phyloP scores from a whole-genome alignment of 352 stramenopile species.

The Phytophthora tentaculata region DNA sequence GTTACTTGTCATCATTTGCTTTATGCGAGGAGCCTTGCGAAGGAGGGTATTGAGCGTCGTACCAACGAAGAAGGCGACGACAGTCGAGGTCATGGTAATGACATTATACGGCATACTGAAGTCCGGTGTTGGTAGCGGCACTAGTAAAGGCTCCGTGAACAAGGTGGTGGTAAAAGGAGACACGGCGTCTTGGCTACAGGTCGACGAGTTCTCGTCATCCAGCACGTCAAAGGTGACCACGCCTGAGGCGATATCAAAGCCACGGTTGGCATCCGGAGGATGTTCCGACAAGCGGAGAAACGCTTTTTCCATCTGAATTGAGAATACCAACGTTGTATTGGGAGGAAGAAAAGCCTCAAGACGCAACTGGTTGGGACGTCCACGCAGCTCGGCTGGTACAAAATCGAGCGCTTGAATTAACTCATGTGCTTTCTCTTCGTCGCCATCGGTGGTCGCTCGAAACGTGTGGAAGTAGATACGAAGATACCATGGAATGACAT shows the following conservation, averaged over 20 bases:
- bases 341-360: constrained; percentile 61
- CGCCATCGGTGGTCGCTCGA: constrained; percentile 16
- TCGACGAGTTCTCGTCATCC: neutral
- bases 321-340: constrained; percentile 63
- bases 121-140: constrained; percentile 84
- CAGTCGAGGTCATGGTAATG: constrained; percentile 90
- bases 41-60: constrained; percentile 85
- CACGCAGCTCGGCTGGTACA: constrained; percentile 61
- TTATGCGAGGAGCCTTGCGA: constrained; percentile 69
- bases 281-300: constrained; percentile 87
- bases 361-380: constrained; percentile 62
- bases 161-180: constrained; percentile 42
- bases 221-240: constrained; percentile 54
- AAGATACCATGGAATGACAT: constrained; percentile 85
- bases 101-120: constrained; percentile 94
- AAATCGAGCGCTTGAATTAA: constrained; percentile 51
- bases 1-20: constrained; percentile 62
- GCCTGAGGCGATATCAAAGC: constrained; percentile 80
- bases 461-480: constrained; percentile 84
- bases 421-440: constrained; percentile 17
- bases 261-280: constrained; percentile 85
- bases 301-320: constrained; percentile 80
- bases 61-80: constrained; percentile 87
- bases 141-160: constrained; percentile 84
- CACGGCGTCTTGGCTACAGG: constrained; percentile 17